A percentile compares a stretch with the other conserved stretches of the same genome.
Evolutionary conservation across 2,329 filamentous ascomycete genomes (phyloP).

Genomic region (Juglanconis juglandina): DNA sequence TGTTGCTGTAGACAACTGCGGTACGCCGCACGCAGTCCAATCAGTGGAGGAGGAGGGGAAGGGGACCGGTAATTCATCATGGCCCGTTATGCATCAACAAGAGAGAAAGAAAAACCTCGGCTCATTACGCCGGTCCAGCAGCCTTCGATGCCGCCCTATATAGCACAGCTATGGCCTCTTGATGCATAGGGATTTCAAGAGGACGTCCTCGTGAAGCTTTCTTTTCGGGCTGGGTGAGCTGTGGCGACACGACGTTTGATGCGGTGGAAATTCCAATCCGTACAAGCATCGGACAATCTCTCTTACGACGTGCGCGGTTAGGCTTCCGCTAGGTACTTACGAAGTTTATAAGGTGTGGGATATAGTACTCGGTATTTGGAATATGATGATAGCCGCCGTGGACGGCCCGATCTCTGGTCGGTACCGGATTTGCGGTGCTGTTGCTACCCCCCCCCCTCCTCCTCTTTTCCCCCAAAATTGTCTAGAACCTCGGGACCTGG

Average conservation of each 20-base stretch:
- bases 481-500: too few relatives aligned
- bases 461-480: not conserved
- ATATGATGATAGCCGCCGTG: too few relatives aligned
- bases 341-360: not conserved
- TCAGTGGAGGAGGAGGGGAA: not conserved
- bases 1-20: not conserved
- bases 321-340: not conserved
- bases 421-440: not conserved
- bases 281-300: not conserved
- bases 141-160: too few relatives aligned
- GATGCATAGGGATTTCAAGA: too few relatives aligned
- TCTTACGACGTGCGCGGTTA: not conserved
- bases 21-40: too few relatives aligned
- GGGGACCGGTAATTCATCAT: not conserved
- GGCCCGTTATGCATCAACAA: too few relatives aligned
- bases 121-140: too few relatives aligned
- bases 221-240: too few relatives aligned
- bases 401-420: not conserved
- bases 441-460: conserved; percentile 1
- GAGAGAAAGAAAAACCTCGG: too few relatives aligned
- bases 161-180: too few relatives aligned
- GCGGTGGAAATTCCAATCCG: not conserved
- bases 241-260: not conserved
- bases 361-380: too few relatives aligned
- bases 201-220: not conserved